Percentiles rank a stretch among this genome's conserved stretches.
These are phyloP conservation scores for Paspalum notatum DNA, from an alignment of 176 grass and related monocot genomes.

Conservation along the genomic window DNA sequence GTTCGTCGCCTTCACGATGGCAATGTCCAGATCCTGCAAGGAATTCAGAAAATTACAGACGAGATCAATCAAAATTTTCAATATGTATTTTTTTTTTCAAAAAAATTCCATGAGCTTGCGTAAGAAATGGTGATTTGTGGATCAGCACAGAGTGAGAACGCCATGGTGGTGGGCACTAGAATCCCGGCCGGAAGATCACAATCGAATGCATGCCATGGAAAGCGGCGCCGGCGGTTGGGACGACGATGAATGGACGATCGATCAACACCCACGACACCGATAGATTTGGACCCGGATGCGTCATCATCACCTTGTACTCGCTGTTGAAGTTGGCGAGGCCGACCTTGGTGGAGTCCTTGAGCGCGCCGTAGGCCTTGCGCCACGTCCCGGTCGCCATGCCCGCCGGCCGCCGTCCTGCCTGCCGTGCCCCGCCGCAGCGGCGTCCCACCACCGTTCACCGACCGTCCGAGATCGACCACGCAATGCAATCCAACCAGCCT, in stretches of 20 bases:
- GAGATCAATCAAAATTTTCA: not conserved
- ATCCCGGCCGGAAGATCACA: not conserved
- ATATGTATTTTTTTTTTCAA: too few species aligned
- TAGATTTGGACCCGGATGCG: not conserved
- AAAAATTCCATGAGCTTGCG: too few species aligned
- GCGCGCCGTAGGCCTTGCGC: constrained; percentile 95
- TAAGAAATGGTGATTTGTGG: not conserved
- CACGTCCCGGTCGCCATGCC: constrained; percentile 64
- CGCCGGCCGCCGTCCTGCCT: constrained; percentile 4
- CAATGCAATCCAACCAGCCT: too few species aligned
- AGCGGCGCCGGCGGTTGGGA: not conserved
- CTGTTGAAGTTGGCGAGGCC: constrained; percentile 98
- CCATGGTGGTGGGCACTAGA: not conserved
- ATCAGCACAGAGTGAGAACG: not conserved
- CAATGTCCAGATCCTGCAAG: constrained; percentile 83
- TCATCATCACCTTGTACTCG: constrained; percentile 77
- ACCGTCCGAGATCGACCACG: not conserved
- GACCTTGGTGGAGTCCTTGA: constrained; percentile 98
- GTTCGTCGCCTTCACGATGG: constrained; percentile 97
- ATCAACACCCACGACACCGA: too few species aligned
- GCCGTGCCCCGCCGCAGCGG: constrained; percentile 24
- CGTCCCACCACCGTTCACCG: not conserved
- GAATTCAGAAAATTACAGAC: not conserved
- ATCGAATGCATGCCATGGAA: not conserved
- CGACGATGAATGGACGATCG: not conserved